Base-by-base conservation (phyloP, 2,329 filamentous ascomycete genomes). In the Neonectria sp. region DNA sequence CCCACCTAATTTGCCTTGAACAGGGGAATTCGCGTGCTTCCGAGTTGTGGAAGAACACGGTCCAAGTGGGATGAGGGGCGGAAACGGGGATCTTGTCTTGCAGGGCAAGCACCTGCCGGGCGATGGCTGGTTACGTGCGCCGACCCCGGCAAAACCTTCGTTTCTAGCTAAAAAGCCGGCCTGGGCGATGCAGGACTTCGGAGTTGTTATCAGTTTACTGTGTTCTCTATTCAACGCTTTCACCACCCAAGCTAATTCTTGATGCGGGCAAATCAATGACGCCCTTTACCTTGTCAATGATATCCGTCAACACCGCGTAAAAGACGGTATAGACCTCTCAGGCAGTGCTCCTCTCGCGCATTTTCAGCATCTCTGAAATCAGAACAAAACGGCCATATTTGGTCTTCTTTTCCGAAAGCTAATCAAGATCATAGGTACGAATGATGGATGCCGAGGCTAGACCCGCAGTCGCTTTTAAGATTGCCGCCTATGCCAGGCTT, bases 41-140 rank as follows among this genome's bases (percentile, higher is more conserved):
- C 56, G 43, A 65, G 63, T 65, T 60, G 57, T 65, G 63, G 63
- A 61, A 65, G 59, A 65, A 65, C 45, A 57, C 21, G 46, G 33
- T 53, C 63, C 57, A 45, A 53, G 12, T 17, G 37, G 27, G 35
- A 25, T 53, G 2, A 45, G 40, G 55, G 15, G 25, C 27, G 7
- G 27, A 4, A 4, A 29, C 27, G 33, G 46, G 46, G 46, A 29
- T 49, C 25, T 15, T 29, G 46, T 49, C 25, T 15, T 29, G 46
- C 24, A 29, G 25, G 43, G 48, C 43, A 45, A 27, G 49, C 43
- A 27, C 29, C 21, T 21, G 43, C n/a, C 43, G 40, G 40, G 55
- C 13, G 21, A 15, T 49, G 25, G 27, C 27, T 21, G 21, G n/a
- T 35, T 53, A 3, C 13, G 29, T 53, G 12, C 51, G n/a, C 15